phyloP scores from a whole-genome alignment of 2,329 filamentous ascomycete species.

The Escovopsis weberi region DNA sequence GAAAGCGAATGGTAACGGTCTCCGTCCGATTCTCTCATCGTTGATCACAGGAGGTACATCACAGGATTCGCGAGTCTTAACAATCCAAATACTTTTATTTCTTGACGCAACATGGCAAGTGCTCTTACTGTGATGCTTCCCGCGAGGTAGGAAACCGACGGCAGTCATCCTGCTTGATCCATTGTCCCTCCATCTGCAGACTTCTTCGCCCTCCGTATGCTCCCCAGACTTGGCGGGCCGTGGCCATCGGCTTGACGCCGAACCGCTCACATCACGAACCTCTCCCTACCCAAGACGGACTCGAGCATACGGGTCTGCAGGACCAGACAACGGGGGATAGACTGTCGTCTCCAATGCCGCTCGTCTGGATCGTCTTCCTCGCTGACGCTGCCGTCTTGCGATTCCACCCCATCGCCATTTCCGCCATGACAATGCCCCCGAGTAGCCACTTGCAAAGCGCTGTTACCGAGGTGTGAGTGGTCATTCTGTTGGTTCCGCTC shows the following conservation, averaged over 20 bases:
- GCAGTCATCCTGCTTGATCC: conserved; percentile 49
- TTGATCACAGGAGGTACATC: too few relatives aligned
- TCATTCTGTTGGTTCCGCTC: conserved; percentile 17
- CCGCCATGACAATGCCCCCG: conserved; percentile 16
- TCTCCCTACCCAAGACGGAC: not conserved
- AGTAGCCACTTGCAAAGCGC: conserved; percentile 36
- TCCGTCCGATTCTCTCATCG: too few relatives aligned
- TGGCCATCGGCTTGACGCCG: not conserved
- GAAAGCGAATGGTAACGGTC: too few relatives aligned
- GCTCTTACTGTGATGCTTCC: conserved; percentile 15
- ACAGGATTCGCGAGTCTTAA: not conserved
- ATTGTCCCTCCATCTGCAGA: conserved; percentile 40
- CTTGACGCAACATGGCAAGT: conserved; percentile 3
- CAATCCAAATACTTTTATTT: conserved; percentile 6
- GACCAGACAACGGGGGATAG: conserved; percentile 54
- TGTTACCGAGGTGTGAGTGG: conserved; percentile 19
- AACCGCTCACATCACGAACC: not conserved
- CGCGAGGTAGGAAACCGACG: conserved; percentile 31
- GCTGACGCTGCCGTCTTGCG: conserved; percentile 35
- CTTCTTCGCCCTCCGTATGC: conserved; percentile 1
- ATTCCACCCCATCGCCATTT: conserved; percentile 18
- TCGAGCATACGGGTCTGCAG: conserved; percentile 22
- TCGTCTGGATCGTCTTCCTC: conserved; percentile 56
- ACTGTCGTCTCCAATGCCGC: conserved; percentile 42
- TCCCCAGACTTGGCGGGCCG: not conserved